A percentile compares a stretch with the other conserved stretches of the same genome.
Conservation (phyloP, 2,329 filamentous ascomycete species). For the Hortaea werneckii region DNA sequence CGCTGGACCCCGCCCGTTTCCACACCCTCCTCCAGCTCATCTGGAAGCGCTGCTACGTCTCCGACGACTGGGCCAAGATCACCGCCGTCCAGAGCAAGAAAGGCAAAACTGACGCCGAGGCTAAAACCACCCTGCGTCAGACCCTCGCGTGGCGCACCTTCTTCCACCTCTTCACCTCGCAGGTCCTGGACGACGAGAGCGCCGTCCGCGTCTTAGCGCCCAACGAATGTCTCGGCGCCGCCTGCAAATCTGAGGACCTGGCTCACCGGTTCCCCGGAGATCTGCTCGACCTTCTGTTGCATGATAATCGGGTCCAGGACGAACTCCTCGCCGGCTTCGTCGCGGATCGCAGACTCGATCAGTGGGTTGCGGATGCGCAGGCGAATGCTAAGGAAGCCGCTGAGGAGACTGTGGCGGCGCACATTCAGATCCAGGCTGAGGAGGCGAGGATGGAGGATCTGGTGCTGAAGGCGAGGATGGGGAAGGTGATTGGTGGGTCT, state of each 20-base stretch:
- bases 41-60: conserved; percentile 78
- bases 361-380: conserved; percentile 50
- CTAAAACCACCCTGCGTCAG: conserved; percentile 46
- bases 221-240: conserved; percentile 41
- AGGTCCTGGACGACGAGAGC: conserved; percentile 7
- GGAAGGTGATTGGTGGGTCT: background rate
- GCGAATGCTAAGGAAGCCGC: conserved; percentile 29
- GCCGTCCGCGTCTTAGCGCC: conserved; percentile 17
- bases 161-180: conserved; percentile 9
- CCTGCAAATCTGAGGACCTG: conserved; percentile 47
- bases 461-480: background rate
- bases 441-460: conserved; percentile 7
- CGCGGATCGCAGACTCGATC: conserved; percentile 56
- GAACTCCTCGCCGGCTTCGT: conserved; percentile 53
- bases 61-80: conserved; percentile 73
- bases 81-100: conserved; percentile 61
- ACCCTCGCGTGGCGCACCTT: conserved; percentile 40
- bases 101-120: conserved; percentile 53
- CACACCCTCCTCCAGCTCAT: conserved; percentile 53
- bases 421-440: conserved; percentile 15
- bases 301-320: conserved; percentile 66
- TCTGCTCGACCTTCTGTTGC: conserved; percentile 55
- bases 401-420: conserved; percentile 24
- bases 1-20: conserved; percentile 43
- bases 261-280: conserved; percentile 46